A percentile compares a stretch with the other conserved stretches of the same genome.
Evolutionary conservation across 345 rosid genomes (phyloP).

Genomic region (Aquilaria sinensis): DNA sequence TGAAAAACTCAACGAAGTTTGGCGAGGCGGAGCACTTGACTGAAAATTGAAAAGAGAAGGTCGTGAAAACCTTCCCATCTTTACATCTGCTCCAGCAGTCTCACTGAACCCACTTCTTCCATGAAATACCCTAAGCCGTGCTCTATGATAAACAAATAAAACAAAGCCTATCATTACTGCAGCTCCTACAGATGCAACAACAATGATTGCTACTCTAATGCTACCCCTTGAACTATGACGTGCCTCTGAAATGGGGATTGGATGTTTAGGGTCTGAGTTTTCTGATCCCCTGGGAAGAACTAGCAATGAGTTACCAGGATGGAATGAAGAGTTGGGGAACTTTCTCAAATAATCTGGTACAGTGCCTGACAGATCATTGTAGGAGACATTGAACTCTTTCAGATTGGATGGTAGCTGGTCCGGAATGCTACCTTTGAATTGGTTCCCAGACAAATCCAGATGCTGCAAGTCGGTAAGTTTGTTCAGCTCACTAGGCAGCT

Average conservation of each 20-base stretch:
- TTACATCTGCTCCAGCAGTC: slow-evolving; percentile 40
- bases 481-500: slow-evolving; percentile 66
- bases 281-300: slow-evolving; percentile 23
- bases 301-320: slow-evolving; percentile 65
- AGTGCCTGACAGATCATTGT: slow-evolving; percentile 62
- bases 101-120: slow-evolving; percentile 46
- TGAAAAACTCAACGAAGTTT: slow-evolving; percentile 74
- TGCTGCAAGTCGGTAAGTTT: slow-evolving; percentile 58
- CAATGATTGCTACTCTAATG: slow-evolving; percentile 55
- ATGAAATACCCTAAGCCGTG: slow-evolving; percentile 51
- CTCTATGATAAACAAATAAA: slow-evolving; percentile 64
- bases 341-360: slow-evolving; percentile 50
- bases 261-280: slow-evolving; percentile 12
- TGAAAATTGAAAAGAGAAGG: slow-evolving; percentile 66
- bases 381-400: slow-evolving; percentile 67
- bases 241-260: slow-evolving; percentile 7
- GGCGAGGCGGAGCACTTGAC: slow-evolving; percentile 44
- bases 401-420: slow-evolving; percentile 50
- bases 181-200: slow-evolving; percentile 66
- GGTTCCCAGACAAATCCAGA: slow-evolving; percentile 81
- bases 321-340: slow-evolving; percentile 53
- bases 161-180: slow-evolving; percentile 57
- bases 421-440: slow-evolving; percentile 66
- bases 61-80: slow-evolving; percentile 50
- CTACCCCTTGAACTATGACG: slow-evolving; percentile 36